Conservation (phyloP, 306 rosid species). For the Hippophae rhamnoides region DNA sequence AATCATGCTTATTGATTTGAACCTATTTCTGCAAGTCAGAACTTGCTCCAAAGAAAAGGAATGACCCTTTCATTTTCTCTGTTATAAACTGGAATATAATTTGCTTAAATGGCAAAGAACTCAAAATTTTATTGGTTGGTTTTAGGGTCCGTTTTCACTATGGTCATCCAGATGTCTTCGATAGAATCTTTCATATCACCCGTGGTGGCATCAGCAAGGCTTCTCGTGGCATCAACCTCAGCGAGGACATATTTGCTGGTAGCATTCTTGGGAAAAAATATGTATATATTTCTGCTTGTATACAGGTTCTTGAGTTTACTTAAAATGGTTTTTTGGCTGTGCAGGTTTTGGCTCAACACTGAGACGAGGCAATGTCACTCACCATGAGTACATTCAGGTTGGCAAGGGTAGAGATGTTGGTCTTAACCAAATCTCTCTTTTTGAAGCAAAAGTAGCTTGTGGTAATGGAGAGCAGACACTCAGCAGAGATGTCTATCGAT, state of each 20-base stretch:
- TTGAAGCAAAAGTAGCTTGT: constrained; percentile 95
- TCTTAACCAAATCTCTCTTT: constrained; percentile 89
- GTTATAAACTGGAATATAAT: background rate
- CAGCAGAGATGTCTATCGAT: constrained; percentile 85
- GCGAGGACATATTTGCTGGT: constrained; percentile 99
- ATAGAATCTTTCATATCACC: constrained; percentile 91
- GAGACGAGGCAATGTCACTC: constrained; percentile 87
- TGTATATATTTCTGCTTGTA: background rate
- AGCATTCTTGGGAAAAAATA: constrained; percentile 15
- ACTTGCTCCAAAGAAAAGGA: no score
- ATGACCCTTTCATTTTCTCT: no score
- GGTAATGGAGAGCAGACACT: constrained; percentile 93
- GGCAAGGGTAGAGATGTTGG: constrained; percentile 99
- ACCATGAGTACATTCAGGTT: constrained; percentile 93
- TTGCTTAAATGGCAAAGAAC: background rate
- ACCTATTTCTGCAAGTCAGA: no score
- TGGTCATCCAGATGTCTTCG: constrained; percentile 98
- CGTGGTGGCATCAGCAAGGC: constrained; percentile 99
- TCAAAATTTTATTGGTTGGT: constrained; percentile 19
- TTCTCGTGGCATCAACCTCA: constrained; percentile 84
- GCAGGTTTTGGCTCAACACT: constrained; percentile 84
- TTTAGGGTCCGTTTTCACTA: constrained; percentile 93
- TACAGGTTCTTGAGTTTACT: constrained; percentile 14
- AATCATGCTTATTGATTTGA: no score
- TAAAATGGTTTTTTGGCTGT: constrained; percentile 11